Base-by-base conservation (phyloP, 202 grass and related monocot genomes). In the Eragrostis tef region DNA sequence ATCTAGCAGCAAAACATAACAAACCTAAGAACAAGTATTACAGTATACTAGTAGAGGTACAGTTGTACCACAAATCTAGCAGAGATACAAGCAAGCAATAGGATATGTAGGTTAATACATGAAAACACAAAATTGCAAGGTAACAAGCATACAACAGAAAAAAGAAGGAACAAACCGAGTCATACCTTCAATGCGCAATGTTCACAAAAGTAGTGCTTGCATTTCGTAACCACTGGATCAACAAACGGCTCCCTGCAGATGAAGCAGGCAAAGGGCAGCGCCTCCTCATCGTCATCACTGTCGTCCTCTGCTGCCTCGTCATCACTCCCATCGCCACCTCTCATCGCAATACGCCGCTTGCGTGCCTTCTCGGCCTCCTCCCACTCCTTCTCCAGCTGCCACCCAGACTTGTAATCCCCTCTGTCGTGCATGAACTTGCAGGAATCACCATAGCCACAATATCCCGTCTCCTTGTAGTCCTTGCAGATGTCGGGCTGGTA, bases 351-450 rank as follows among this genome's bases (percentile, higher is more conserved):
- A 25, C 86, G 84, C 22, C 85, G 78, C 72, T 94, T 98, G 17
- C 85, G 83, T 22, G 82, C 90, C 80, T 94, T 98, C 53, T 98
- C 86, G 0, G 75, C 73, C 73, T 93, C 95, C 0, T 94, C 95
- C 64, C 83, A 88, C 31, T 98, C 95, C 86, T 85, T 98, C 85
- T 98, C 92, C 58, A 98, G 17, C 86, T 98, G 95, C 95, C 95
- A 98, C 14, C 95, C 95, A 2, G 92, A 94, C 70, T 98, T 98
- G 78, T 98, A 98, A 73, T 98, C 95, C 64, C 92, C 95, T 74
- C 92, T 81, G 63, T 93, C 95, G 25, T 98, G 95, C 95, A 98
- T 94, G 79, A 98, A 98, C 79, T 98, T 98, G 86, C 90, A 98
- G 24, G 95, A 91, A 57, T 98, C 95, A 0, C 92, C 95, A 24